Evolutionary conservation across 2,329 filamentous ascomycete genomes (phyloP).

Genomic region (Calonectria henricotiae): DNA sequence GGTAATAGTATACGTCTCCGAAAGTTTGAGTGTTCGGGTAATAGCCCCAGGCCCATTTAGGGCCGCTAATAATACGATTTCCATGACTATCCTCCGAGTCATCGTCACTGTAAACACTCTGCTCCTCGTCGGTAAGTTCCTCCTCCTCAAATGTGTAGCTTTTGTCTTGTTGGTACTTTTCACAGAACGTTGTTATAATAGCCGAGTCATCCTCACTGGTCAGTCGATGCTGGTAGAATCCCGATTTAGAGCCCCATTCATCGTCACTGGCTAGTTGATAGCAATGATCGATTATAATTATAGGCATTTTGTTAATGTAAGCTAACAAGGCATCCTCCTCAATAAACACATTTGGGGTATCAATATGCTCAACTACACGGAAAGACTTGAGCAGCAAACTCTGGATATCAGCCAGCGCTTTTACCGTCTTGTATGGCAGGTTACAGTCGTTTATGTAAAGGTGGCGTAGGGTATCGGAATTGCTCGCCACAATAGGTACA

Average conservation of each 20-base stretch:
- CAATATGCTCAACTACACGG: slow-evolving; percentile 2
- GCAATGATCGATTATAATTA: not conserved
- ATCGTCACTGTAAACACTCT: not conserved
- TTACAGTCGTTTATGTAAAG: not conserved
- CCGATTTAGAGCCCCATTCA: too few relatives aligned
- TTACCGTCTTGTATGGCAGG: not conserved
- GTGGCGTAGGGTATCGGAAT: not conserved
- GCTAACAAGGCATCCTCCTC: not conserved
- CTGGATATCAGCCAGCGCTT: not conserved
- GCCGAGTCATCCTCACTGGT: not conserved
- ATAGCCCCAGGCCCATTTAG: slow-evolving; percentile 13
- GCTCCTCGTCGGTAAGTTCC: not conserved
- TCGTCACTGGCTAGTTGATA: not conserved
- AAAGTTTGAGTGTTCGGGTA: not conserved
- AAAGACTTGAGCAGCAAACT: not conserved
- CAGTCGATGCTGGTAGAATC: too few relatives aligned
- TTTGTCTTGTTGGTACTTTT: not conserved
- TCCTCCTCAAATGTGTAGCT: too few relatives aligned
- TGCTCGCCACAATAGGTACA: not conserved
- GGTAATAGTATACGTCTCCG: slow-evolving; percentile 7
- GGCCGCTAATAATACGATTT: not conserved
- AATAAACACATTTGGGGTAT: not conserved
- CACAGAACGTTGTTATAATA: not conserved
- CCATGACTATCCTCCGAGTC: slow-evolving; percentile 6
- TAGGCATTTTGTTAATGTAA: slow-evolving; percentile 3